phyloP scores from a whole-genome alignment of 1,284 basidiomycete genomes.

The Salmacisia buchloeana region DNA sequence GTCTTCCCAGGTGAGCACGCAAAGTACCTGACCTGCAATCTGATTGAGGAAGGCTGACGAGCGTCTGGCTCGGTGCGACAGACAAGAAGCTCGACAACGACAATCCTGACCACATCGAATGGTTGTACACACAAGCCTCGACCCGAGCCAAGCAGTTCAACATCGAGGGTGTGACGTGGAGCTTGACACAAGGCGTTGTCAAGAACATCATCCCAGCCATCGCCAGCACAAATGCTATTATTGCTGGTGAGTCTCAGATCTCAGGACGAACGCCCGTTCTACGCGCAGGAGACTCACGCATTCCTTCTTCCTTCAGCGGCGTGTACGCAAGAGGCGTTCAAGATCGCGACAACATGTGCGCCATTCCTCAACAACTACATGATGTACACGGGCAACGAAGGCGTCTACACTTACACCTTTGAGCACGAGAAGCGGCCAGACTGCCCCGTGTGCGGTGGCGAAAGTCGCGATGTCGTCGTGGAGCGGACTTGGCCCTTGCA shows the following conservation, averaged over 20 bases:
- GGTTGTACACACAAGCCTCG: constrained; percentile 75
- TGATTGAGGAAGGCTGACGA: not conserved
- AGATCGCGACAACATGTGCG: constrained; percentile 90
- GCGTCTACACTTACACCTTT: constrained; percentile 96
- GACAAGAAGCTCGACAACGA: constrained; percentile 57
- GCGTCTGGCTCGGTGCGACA: not conserved
- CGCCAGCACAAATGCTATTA: constrained; percentile 47
- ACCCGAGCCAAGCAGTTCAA: constrained; percentile 78
- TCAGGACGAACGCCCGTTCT: constrained; percentile 83
- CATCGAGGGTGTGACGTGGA: constrained; percentile 97
- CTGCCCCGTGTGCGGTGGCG: constrained; percentile 95
- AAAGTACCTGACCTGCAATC: no score
- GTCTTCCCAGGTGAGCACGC: constrained; percentile 77
- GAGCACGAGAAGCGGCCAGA: constrained; percentile 86
- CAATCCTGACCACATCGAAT: constrained; percentile 91
- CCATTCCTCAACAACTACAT: constrained; percentile 97
- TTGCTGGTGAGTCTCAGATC: constrained; percentile 57
- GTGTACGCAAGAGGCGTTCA: constrained; percentile 98
- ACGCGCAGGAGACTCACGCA: not conserved
- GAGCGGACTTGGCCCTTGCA: constrained; percentile 18
- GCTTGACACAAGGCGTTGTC: constrained; percentile 93
- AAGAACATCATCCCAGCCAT: constrained; percentile 97
- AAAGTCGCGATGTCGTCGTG: constrained; percentile 50
- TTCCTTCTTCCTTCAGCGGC: constrained; percentile 60
- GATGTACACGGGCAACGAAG: constrained; percentile 80